phyloP scores from a whole-genome alignment of 192 early-diverging fungal genomes.

The Phlyctochytrium planicorne region DNA sequence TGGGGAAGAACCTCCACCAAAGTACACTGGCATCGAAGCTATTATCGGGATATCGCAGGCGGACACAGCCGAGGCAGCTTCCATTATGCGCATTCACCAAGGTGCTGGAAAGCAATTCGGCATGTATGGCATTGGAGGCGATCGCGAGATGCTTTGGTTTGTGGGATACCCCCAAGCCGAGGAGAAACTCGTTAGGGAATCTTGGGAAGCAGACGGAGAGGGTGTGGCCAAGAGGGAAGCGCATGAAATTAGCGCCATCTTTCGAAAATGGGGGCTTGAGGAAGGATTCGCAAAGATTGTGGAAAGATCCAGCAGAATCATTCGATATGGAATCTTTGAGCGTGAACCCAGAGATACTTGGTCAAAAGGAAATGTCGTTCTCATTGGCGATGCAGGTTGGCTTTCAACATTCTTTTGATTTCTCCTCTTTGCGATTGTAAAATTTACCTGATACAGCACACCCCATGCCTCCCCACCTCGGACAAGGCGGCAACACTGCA shows the following conservation, averaged over 20 bases:
- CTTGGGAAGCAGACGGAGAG: neutral
- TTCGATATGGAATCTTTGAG: conserved; percentile 13
- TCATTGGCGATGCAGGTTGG: conserved; percentile 17
- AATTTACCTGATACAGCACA: conserved; percentile 12
- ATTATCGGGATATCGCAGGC: conserved; percentile 18
- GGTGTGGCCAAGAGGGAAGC: neutral
- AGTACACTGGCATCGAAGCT: conserved; percentile 15
- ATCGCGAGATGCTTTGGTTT: neutral
- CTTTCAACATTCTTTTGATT: neutral
- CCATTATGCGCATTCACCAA: neutral
- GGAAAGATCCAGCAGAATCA: neutral
- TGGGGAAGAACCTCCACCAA: conserved; percentile 19
- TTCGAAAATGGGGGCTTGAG: neutral
- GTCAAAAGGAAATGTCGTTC: conserved; percentile 15
- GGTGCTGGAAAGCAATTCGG: neutral
- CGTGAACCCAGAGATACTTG: neutral
- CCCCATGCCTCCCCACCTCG: conserved; percentile 30
- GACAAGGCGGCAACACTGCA: conserved; percentile 19
- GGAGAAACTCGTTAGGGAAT: neutral
- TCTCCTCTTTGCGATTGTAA: neutral
- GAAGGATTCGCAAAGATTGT: neutral
- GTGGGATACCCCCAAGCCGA: neutral
- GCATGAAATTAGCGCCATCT: neutral
- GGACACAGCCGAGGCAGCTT: neutral
- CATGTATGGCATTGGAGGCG: neutral